phyloP scores from a whole-genome alignment of 2,329 filamentous ascomycete genomes.

The Phyllosticta capitalensis region DNA sequence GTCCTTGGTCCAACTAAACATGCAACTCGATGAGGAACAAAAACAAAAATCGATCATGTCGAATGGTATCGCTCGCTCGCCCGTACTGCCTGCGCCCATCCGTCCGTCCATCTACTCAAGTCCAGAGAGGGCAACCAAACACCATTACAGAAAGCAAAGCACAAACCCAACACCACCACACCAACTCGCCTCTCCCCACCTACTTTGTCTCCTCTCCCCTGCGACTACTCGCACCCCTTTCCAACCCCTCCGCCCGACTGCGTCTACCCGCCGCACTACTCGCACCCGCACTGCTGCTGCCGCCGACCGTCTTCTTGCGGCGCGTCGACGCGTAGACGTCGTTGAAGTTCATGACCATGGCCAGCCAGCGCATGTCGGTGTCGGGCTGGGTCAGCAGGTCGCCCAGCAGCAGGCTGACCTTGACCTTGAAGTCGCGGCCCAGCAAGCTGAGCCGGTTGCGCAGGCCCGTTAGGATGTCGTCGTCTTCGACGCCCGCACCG shows the following conservation, averaged over 20 bases:
- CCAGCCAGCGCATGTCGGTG: constrained; percentile 89
- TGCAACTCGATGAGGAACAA: background rate
- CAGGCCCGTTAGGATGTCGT: constrained; percentile 57
- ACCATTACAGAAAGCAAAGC: background rate
- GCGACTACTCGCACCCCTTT: background rate
- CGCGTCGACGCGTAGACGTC: constrained; percentile 79
- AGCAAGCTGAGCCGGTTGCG: constrained; percentile 64
- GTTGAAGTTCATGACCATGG: constrained; percentile 98
- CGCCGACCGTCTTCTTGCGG: constrained; percentile 43
- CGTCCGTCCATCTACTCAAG: background rate
- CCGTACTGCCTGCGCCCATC: background rate
- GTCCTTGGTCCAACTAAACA: background rate
- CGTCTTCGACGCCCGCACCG: constrained; percentile 28
- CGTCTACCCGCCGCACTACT: background rate
- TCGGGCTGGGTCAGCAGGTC: constrained; percentile 91
- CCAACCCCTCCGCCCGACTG: background rate
- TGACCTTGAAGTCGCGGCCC: constrained; percentile 63
- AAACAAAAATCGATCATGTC: background rate
- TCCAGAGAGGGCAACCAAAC: background rate
- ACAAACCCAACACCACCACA: background rate
- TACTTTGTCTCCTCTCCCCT: background rate
- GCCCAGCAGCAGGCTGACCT: constrained; percentile 73
- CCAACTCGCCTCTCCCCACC: too few relatives aligned
- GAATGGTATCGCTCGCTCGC: background rate
- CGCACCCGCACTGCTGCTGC: background rate